Percentiles rank a stretch among this genome's conserved stretches.
phyloP scores from a whole-genome alignment of 1,139 yeast species.

The Lodderomyces pseudojiufengensis region DNA sequence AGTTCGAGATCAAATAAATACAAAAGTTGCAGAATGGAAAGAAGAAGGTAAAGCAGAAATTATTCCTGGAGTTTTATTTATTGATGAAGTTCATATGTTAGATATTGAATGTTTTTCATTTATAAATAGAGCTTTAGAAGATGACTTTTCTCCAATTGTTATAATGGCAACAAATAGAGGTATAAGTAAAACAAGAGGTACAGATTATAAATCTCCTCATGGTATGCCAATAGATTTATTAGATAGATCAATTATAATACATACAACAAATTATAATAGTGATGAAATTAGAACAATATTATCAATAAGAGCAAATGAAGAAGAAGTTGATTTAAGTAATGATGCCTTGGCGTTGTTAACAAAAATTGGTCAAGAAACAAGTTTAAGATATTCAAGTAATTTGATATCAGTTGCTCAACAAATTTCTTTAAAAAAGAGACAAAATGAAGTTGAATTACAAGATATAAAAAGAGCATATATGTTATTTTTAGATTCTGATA shows the following conservation, averaged over 20 bases:
- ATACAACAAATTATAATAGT: constrained; percentile 70
- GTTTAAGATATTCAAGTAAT: constrained; percentile 89
- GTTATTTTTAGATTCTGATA: constrained; percentile 79
- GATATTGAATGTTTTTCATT: constrained; percentile 97
- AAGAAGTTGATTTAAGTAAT: constrained; percentile 78
- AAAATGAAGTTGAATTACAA: constrained; percentile 63
- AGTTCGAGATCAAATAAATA: constrained; percentile 94
- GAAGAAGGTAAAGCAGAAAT: constrained; percentile 99
- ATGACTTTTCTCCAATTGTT: constrained; percentile 94
- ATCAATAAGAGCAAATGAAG: constrained; percentile 91
- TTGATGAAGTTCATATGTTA: constrained; percentile 98
- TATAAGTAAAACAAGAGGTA: constrained; percentile 85
- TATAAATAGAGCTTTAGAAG: constrained; percentile 93
- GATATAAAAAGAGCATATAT: constrained; percentile 88
- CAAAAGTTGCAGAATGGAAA: constrained; percentile 97
- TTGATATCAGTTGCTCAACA: constrained; percentile 86
- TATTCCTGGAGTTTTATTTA: constrained; percentile 96
- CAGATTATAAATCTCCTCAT: constrained; percentile 91
- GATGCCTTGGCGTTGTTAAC: constrained; percentile 90
- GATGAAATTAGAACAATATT: constrained; percentile 86
- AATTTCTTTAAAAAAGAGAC: constrained; percentile 77
- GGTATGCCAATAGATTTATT: constrained; percentile 93
- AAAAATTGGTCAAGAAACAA: constrained; percentile 88
- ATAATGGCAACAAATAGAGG: constrained; percentile 99
- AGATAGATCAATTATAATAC: constrained; percentile 90